Evolutionary conservation across 306 rosid genomes (phyloP).

Genomic region (Acmispon strigosus): DNA sequence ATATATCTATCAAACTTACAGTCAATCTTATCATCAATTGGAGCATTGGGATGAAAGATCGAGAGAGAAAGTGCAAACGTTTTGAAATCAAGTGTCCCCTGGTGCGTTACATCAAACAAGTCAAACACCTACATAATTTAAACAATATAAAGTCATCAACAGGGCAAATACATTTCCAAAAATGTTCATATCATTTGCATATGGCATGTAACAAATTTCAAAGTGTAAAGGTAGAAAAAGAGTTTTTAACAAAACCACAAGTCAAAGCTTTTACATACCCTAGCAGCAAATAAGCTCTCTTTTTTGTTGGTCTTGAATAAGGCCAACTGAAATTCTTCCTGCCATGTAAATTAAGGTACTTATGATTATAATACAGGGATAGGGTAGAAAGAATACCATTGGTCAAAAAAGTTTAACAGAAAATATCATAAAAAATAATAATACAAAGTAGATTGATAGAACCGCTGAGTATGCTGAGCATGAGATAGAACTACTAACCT

Average conservation of each 20-base stretch:
- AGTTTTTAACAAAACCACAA: background rate
- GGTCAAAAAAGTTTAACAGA: no score
- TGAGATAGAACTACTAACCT: slow-evolving; percentile 34
- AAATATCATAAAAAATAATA: background rate
- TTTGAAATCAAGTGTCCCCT: slow-evolving; percentile 64
- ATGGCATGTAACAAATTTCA: background rate
- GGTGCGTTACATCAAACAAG: slow-evolving; percentile 59
- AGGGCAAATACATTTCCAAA: background rate
- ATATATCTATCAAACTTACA: slow-evolving; percentile 42
- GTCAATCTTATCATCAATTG: slow-evolving; percentile 63
- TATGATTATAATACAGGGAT: background rate
- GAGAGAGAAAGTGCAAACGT: slow-evolving; percentile 83
- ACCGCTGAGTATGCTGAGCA: background rate
- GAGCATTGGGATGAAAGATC: slow-evolving; percentile 78
- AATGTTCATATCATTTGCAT: background rate
- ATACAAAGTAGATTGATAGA: background rate
- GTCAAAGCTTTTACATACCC: slow-evolving; percentile 39
- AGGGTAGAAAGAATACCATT: background rate
- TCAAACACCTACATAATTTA: slow-evolving; percentile 63
- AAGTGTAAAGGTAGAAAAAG: background rate
- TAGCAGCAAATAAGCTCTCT: slow-evolving; percentile 79
- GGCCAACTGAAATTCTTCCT: slow-evolving; percentile 85
- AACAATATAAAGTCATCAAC: slow-evolving; percentile 18
- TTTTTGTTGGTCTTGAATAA: slow-evolving; percentile 70
- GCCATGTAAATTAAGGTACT: background rate